A percentile compares a stretch with the other conserved stretches of the same genome.
phyloP scores from a whole-genome alignment of 192 early-diverging fungal species.

The Podila epigama region DNA sequence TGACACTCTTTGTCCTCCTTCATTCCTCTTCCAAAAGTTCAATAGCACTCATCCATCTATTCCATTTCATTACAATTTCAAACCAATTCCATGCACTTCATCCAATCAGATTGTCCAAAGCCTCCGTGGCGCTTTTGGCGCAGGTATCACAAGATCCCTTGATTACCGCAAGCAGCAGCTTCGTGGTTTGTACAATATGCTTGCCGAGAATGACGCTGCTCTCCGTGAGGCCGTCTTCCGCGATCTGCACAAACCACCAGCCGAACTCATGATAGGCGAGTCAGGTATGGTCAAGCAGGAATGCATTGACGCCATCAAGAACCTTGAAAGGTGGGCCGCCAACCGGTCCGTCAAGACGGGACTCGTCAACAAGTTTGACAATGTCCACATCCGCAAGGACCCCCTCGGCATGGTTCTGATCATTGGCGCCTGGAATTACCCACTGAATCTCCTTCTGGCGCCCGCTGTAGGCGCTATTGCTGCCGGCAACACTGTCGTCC shows the following conservation, averaged over 20 bases:
- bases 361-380: conserved; percentile 60
- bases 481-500: conserved; percentile 85
- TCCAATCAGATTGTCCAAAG: conserved; percentile 44
- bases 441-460: conserved; percentile 67
- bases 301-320: conserved; percentile 59
- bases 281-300: conserved; percentile 62
- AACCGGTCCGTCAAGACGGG: conserved; percentile 57
- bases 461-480: conserved; percentile 89
- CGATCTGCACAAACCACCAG: conserved; percentile 67
- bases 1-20: not conserved
- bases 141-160: conserved; percentile 54
- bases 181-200: conserved; percentile 62
- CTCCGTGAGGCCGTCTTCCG: conserved; percentile 65
- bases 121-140: conserved; percentile 45
- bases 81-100: too few species aligned
- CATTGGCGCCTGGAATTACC: conserved; percentile 66
- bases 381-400: conserved; percentile 70
- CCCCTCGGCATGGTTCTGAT: conserved; percentile 61
- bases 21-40: not conserved
- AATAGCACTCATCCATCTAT: not conserved
- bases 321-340: conserved; percentile 70
- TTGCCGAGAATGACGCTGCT: conserved; percentile 68
- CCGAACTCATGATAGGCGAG: conserved; percentile 69
- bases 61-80: not conserved
- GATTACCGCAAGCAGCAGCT: conserved; percentile 70